Evolutionary conservation across 2,329 filamentous ascomycete species (phyloP), one percentile per base, ranked within the genome.

Genomic region (Fusarium anguioides): DNA sequence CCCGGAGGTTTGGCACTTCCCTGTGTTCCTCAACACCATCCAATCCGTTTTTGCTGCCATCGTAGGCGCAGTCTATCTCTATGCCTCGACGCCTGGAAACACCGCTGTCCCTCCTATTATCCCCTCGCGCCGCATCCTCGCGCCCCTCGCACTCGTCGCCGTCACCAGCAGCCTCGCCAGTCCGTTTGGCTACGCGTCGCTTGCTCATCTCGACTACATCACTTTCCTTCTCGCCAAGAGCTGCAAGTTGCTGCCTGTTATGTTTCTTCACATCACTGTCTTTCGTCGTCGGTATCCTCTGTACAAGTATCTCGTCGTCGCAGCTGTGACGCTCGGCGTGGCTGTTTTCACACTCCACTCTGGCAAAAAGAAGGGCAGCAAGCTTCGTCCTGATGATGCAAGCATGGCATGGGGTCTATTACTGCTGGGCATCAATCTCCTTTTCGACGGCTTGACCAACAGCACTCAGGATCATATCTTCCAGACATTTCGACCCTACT

Each of bases 231-330:
- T 99, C 39, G 95, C 96, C 72, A 98, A 99, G 81, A 94, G 91
- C 73, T 99, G 96, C 90, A 99, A 99, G 83, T 87, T 99, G 20
- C 89, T 99, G n/a, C 96, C 96, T 4, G 96, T 99, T 75, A 98
- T 99, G 96, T 90, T 96, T 74, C 86, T 99, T 37, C 95, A 99
- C 82, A 88, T 98, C 75, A 95, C 94, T 41, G 81, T 99, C 44
- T 99, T 97, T 83, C 89, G 91, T 61, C 91, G 91, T 75, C 86
- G 90, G 45, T 99, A 97, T 79, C 95, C 96, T 2, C 83, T 97
- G 42, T 97, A 97, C 84, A 99, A 99, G 82, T 99, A 99, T 81
- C 86, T 92, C 39, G 96, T 99, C 60, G 94, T 99, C 8, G 87
- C 91, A 6, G 89, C 94, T 65, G 96, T 99, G 14, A 99, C 96